A percentile compares a stretch with the other conserved stretches of the same genome.
Evolutionary conservation across 345 rosid genomes (phyloP).

Genomic region (Sonneratia caseolaris): DNA sequence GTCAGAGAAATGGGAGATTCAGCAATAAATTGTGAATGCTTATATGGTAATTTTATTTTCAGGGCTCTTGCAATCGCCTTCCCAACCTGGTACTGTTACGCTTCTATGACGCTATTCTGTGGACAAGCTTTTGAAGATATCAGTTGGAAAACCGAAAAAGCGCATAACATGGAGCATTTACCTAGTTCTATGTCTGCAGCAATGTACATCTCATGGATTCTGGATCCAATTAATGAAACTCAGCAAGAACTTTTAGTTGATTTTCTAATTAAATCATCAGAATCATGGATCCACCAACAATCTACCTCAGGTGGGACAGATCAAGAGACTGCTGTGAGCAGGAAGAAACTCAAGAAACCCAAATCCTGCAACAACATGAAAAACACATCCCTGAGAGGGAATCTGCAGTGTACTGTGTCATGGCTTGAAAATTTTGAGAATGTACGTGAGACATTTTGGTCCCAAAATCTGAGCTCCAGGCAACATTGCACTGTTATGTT

Average conservation of each 20-base stretch:
- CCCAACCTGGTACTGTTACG: slow-evolving; percentile 77
- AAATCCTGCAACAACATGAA: slow-evolving; percentile 14
- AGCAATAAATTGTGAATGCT: neutral
- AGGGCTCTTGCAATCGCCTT: slow-evolving; percentile 77
- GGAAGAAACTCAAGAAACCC: slow-evolving; percentile 37
- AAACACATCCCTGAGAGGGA: slow-evolving; percentile 12
- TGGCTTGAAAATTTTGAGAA: slow-evolving; percentile 47
- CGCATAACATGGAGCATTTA: slow-evolving; percentile 17
- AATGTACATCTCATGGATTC: slow-evolving; percentile 63
- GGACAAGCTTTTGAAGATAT: slow-evolving; percentile 17
- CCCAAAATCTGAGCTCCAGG: slow-evolving; percentile 9
- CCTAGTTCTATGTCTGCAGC: slow-evolving; percentile 35
- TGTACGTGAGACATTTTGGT: slow-evolving; percentile 12
- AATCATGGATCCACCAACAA: slow-evolving; percentile 33
- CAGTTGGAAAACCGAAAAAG: slow-evolving; percentile 12
- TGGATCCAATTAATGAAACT: slow-evolving; percentile 39
- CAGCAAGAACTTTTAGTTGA: slow-evolving; percentile 35
- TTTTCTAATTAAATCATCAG: slow-evolving; percentile 38
- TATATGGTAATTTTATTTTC: slow-evolving; percentile 10
- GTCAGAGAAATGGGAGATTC: neutral
- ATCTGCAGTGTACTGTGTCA: slow-evolving; percentile 21
- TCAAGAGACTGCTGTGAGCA: slow-evolving; percentile 16
- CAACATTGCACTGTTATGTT: slow-evolving; percentile 27
- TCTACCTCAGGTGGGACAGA: slow-evolving; percentile 15
- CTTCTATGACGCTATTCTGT: slow-evolving; percentile 46